Evolutionary conservation across 1,139 yeast species (phyloP).

Genomic region (Candida labiduridarum): DNA sequence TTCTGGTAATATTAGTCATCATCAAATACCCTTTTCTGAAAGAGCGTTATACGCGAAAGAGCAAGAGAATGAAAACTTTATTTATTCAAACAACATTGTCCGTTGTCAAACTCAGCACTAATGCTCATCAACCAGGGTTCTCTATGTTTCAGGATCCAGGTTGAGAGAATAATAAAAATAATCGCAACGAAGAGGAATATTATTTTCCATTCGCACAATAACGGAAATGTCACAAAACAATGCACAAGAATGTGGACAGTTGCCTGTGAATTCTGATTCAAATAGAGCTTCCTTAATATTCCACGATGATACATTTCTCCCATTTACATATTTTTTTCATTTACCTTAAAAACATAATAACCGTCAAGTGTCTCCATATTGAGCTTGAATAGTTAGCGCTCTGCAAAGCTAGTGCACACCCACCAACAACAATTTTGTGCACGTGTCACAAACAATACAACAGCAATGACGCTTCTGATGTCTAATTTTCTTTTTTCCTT

Average conservation of each 20-base stretch:
- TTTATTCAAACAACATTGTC: too few relatives aligned
- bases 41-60: too few relatives aligned
- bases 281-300: not conserved
- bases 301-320: constrained; percentile 1
- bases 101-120: not conserved
- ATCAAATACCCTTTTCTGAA: too few relatives aligned
- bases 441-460: too few relatives aligned
- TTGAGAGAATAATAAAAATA: not conserved
- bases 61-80: too few relatives aligned
- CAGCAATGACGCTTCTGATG: not conserved
- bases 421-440: not conserved
- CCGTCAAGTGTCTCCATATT: not conserved
- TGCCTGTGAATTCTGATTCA: not conserved
- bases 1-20: too few relatives aligned
- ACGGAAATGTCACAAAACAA: not conserved
- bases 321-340: not conserved
- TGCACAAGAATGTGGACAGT: not conserved
- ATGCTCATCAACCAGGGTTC: constrained; percentile 5
- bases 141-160: not conserved
- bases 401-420: not conserved
- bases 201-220: not conserved
- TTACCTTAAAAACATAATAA: not conserved
- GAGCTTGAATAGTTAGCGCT: too few relatives aligned
- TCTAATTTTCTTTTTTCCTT: not conserved
- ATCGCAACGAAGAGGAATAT: not conserved